Percentiles rank a stretch among this genome's conserved stretches.
Evolutionary conservation across 2,329 filamentous ascomycete genomes (phyloP).

Genomic region (Calonectria pteridis): DNA sequence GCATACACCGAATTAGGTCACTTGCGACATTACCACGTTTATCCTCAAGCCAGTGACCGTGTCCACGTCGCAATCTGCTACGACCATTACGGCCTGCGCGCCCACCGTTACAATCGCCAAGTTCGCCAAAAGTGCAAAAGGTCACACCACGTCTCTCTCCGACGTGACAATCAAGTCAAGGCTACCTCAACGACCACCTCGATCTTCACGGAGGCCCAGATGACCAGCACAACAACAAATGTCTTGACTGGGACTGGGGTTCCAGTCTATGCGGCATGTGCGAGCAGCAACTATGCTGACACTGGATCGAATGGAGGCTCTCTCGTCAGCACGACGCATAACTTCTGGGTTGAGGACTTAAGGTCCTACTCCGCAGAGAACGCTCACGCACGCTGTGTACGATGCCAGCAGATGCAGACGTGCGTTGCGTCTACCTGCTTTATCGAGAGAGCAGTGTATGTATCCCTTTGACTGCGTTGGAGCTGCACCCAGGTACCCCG

Average conservation of each 20-base stretch:
- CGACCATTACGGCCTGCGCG: neutral
- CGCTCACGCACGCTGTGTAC: too few species aligned
- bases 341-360: neutral
- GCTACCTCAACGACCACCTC: neutral
- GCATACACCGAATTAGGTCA: too few species aligned
- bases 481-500: too few species aligned
- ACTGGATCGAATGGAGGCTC: neutral
- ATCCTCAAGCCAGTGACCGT: neutral
- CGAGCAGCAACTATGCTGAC: neutral
- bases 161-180: neutral
- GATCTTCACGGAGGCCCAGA: neutral
- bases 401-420: too few species aligned
- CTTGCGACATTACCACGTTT: neutral
- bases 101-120: neutral
- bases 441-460: too few species aligned
- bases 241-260: neutral
- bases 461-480: too few species aligned
- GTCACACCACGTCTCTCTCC: neutral
- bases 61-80: neutral
- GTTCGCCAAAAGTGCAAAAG: neutral
- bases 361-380: too few species aligned
- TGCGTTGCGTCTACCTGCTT: too few species aligned
- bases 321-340: neutral
- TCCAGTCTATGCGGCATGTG: neutral
- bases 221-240: neutral